Evolutionary conservation across 2,329 filamentous ascomycete genomes (phyloP).

Genomic region (Metarhizium album): DNA sequence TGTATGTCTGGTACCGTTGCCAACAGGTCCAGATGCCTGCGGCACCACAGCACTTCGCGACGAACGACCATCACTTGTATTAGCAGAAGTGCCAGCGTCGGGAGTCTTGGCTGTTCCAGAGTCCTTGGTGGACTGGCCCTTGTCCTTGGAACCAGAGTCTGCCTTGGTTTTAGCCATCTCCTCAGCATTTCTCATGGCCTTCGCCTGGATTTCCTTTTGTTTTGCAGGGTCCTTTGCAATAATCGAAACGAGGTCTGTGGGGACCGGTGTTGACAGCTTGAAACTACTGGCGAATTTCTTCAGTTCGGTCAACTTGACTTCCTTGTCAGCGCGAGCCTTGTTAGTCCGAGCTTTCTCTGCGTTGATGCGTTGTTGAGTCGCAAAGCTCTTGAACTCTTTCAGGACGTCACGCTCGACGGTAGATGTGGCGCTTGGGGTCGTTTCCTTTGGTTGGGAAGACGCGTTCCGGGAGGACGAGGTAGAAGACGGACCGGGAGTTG

Average conservation of each 20-base stretch:
- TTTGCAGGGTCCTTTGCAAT: constrained; percentile 94
- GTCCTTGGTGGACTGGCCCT: constrained; percentile 31
- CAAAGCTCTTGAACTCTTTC: constrained; percentile 54
- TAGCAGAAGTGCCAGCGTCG: constrained; percentile 13
- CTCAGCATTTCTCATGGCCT: constrained; percentile 67
- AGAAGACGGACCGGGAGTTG: constrained; percentile 21
- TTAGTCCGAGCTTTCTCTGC: constrained; percentile 45
- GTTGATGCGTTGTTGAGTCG: constrained; percentile 42
- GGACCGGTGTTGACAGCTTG: constrained; percentile 88
- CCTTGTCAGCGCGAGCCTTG: constrained; percentile 66
- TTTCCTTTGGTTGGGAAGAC: constrained; percentile 28
- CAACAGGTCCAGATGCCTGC: constrained; percentile 17
- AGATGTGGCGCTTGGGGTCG: constrained; percentile 32
- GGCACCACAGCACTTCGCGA: constrained; percentile 24
- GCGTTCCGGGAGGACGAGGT: constrained; percentile 28
- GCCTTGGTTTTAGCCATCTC: constrained; percentile 47
- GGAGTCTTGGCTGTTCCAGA: constrained; percentile 26
- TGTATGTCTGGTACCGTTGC: constrained; percentile 31
- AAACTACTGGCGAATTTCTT: constrained; percentile 93
- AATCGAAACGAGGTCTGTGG: constrained; percentile 83
- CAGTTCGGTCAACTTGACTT: constrained; percentile 83
- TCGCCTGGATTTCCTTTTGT: constrained; percentile 85
- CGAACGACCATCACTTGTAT: constrained; percentile 17
- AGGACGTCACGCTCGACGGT: constrained; percentile 53
- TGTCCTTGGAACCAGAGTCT: constrained; percentile 32